A percentile compares a stretch with the other conserved stretches of the same genome.
Evolutionary conservation across 306 rosid genomes (phyloP).

Genomic region (Trichosanthes truncata): DNA sequence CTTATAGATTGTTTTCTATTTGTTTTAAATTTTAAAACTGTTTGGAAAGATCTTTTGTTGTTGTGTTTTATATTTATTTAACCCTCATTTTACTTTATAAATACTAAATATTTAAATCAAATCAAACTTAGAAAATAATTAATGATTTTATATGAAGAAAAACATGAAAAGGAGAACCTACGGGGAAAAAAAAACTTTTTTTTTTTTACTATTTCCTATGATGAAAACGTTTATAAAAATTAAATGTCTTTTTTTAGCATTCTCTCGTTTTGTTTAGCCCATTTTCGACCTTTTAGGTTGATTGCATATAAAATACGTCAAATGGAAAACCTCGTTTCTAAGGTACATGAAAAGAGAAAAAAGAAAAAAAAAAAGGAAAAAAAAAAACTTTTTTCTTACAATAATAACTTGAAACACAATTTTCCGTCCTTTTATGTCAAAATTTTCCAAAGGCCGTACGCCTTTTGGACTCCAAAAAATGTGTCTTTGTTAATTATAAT

Average conservation of each 20-base stretch:
- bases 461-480: neutral
- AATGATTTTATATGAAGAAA: no score
- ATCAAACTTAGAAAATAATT: no score
- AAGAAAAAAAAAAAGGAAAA: neutral
- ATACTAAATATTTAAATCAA: no score
- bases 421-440: neutral
- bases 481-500: neutral
- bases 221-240: no score
- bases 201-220: no score
- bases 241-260: no score
- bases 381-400: neutral
- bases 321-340: neutral
- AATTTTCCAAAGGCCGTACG: neutral
- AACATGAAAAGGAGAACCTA: no score
- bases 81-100: no score
- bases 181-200: no score
- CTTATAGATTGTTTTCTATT: no score
- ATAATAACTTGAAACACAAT: constrained; percentile 10
- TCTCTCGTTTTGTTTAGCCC: neutral
- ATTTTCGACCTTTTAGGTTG: neutral
- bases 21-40: no score
- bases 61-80: no score
- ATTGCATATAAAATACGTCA: constrained; percentile 7
- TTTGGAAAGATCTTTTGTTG: neutral
- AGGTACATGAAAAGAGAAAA: neutral